Percentiles rank a stretch among this genome's conserved stretches.
Evolutionary conservation across 257 asterid genomes (phyloP).

Genomic region (Echites panduratus): DNA sequence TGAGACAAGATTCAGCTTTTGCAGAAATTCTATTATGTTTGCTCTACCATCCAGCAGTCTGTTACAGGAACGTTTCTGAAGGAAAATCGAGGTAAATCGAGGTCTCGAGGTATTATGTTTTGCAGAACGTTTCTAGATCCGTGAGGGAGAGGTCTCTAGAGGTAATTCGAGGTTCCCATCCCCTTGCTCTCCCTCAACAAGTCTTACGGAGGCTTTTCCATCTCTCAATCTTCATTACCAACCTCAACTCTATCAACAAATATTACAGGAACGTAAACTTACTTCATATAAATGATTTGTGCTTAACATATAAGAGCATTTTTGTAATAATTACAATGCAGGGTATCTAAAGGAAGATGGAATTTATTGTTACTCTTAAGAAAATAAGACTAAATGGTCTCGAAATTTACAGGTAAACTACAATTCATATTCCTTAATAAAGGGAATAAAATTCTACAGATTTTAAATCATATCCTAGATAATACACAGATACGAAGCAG

Average conservation of each 20-base stretch:
- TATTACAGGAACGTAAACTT: neutral
- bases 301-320: neutral
- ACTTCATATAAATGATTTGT: neutral
- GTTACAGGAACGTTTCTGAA: no score
- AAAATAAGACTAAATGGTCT: neutral
- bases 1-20: neutral
- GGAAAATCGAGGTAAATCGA: no score
- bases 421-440: neutral
- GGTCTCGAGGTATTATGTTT: no score
- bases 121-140: no score
- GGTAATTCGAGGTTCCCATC: no score
- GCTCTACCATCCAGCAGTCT: no score
- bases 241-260: neutral
- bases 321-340: no score
- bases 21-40: neutral
- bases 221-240: neutral
- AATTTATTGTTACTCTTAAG: neutral
- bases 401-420: neutral
- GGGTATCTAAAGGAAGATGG: neutral
- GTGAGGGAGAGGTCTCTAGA: no score
- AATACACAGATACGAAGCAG: neutral
- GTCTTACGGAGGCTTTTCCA: neutral
- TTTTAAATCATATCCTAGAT: neutral
- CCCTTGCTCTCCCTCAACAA: neutral
- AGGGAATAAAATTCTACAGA: neutral